These are phyloP conservation scores for Saksenaea vasiformis DNA, from an alignment of 371 early-diverging fungal species.

Conservation along the genomic window DNA sequence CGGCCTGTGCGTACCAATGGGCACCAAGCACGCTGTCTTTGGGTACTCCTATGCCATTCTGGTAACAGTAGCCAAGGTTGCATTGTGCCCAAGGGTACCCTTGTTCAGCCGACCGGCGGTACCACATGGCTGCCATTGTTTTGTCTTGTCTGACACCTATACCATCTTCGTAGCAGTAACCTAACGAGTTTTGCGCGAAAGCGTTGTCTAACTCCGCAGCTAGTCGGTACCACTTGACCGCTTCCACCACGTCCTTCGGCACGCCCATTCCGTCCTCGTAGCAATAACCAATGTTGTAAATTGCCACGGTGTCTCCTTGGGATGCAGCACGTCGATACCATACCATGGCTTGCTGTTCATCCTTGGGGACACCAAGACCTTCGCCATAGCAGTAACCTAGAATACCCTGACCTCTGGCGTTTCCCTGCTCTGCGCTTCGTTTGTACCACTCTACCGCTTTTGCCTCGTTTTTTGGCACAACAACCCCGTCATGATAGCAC, in stretches of 20 bases:
- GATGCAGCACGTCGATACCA: conserved; percentile 71
- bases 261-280: conserved; percentile 85
- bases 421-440: conserved; percentile 57
- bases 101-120: conserved; percentile 68
- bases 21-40: conserved; percentile 66
- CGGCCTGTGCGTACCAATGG: conserved; percentile 80
- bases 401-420: conserved; percentile 70
- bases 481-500: conserved; percentile 71
- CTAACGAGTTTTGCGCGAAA: conserved; percentile 79
- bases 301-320: conserved; percentile 69
- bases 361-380: conserved; percentile 75
- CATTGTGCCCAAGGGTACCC: conserved; percentile 65
- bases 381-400: conserved; percentile 78
- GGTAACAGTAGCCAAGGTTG: conserved; percentile 83
- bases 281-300: conserved; percentile 83
- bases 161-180: conserved; percentile 81
- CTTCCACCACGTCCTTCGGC: conserved; percentile 61
- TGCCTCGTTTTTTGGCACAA: conserved; percentile 45
- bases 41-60: conserved; percentile 80
- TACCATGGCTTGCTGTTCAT: conserved; percentile 65
- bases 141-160: conserved; percentile 60
- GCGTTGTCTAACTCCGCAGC: conserved; percentile 78
- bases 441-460: conserved; percentile 64
- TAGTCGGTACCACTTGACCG: conserved; percentile 72
- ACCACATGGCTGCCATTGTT: conserved; percentile 55